Evolutionary conservation across 345 rosid genomes (phyloP), one percentile per base, ranked within the genome.

Genomic region (Acer negundo): DNA sequence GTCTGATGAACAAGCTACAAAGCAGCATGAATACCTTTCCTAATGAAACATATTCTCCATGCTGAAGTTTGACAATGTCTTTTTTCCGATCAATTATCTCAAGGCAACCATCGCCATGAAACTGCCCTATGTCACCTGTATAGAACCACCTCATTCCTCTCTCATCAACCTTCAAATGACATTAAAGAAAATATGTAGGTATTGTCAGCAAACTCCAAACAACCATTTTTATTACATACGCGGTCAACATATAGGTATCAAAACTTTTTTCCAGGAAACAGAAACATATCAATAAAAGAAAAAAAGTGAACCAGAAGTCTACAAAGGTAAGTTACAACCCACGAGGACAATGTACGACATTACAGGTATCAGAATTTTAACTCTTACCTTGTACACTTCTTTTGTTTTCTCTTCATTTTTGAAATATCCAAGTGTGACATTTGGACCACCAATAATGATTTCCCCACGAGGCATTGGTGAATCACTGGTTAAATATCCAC

Each of bases 91-190:
- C 98, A 82, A 93, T 85, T 71, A 97, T 97, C 93, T 97, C 97
- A 51, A 97, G 96, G 85, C 99, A 97, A 71, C 98, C 98, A 79
- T 97, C 99, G 19, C 92, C 67, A 58, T 97, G 99, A 81, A 97
- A 85, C 82, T 82, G 91, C 80, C 99, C 99, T 23, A 97, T 84
- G 79, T 97, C 99, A 51, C 98, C 99, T 4, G 98, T 90, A 80
- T 93, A 97, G 92, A 97, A 97, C 98, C 99, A 97, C 84, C 86
- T 89, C 96, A 90, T 91, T 77, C 97, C 97, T 84, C 85, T 93
- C 86, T 88, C 94, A 79, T 97, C 98, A 75, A 90, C 97, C 99
- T 97, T 84, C 75, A 73, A 66, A 78, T 44, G 72, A 38, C 56
- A 79, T 28, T 78, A 63, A 12, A 62, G 13, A 46, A 46, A 10